A percentile compares a stretch with the other conserved stretches of the same genome.
phyloP scores from a whole-genome alignment of 2,329 filamentous ascomycete genomes.

The Lithohypha guttulata region DNA sequence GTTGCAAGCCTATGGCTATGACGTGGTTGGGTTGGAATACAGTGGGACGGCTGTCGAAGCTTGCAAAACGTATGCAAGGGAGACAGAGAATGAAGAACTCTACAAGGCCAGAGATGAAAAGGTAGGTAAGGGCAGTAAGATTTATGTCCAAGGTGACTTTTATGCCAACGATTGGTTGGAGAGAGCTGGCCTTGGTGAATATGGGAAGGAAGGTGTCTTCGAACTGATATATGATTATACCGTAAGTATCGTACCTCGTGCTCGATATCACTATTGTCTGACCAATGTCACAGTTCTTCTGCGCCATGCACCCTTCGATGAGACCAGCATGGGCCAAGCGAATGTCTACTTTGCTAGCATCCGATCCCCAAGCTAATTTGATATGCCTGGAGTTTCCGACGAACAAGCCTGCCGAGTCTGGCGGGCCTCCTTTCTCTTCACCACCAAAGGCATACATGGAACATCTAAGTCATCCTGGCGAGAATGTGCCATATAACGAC shows the following conservation, averaged over 20 bases:
- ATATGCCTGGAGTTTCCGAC: conserved; percentile 70
- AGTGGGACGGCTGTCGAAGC: conserved; percentile 40
- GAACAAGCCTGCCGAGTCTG: conserved; percentile 52
- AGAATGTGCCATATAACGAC: conserved; percentile 52
- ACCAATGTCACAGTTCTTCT: conserved; percentile 44
- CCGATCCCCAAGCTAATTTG: conserved; percentile 37
- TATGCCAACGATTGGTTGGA: conserved; percentile 35
- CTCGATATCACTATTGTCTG: neutral
- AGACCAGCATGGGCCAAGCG: conserved; percentile 49
- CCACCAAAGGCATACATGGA: conserved; percentile 59
- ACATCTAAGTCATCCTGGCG: conserved; percentile 59
- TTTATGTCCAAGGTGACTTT: conserved; percentile 37
- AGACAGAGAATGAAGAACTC: conserved; percentile 23
- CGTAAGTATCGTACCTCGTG: conserved; percentile 28
- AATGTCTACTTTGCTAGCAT: conserved; percentile 43
- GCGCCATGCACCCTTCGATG: conserved; percentile 44
- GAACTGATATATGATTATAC: conserved; percentile 53
- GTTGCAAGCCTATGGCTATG: conserved; percentile 63
- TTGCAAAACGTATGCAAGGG: conserved; percentile 27
- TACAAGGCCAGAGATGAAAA: conserved; percentile 28
- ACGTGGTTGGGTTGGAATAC: conserved; percentile 64
- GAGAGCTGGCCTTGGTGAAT: conserved; percentile 23
- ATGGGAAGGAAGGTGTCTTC: conserved; percentile 26
- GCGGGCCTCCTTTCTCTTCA: conserved; percentile 64
- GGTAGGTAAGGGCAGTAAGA: conserved; percentile 29